Evolutionary conservation across 495 filamentous ascomycete species (phyloP).

Genomic region (Clohesyomyces aquaticus): DNA sequence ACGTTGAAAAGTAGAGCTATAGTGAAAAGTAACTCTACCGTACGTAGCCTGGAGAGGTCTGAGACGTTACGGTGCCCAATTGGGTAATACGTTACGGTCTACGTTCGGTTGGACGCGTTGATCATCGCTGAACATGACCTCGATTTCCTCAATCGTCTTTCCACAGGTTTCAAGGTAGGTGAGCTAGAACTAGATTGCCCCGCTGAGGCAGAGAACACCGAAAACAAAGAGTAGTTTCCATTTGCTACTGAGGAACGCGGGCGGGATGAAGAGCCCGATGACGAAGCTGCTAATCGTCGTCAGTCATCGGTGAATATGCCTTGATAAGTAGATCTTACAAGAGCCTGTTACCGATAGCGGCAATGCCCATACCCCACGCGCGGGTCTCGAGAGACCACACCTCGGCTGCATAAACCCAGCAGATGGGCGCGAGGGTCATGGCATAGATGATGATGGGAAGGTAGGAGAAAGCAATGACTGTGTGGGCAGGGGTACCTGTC

Average conservation of each 20-base stretch:
- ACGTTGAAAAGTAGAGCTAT: too few species aligned
- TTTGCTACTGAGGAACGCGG: constrained; percentile 70
- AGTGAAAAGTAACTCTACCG: too few species aligned
- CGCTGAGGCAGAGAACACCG: constrained; percentile 67
- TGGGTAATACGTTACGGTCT: too few species aligned
- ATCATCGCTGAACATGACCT: constrained; percentile 62
- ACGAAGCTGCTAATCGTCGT: constrained; percentile 60
- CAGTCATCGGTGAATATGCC: not conserved
- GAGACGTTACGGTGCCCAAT: too few species aligned
- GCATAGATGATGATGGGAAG: constrained; percentile 78
- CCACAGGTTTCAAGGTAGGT: constrained; percentile 72
- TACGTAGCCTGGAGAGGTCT: too few species aligned
- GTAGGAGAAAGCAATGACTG: constrained; percentile 77
- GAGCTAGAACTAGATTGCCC: constrained; percentile 66
- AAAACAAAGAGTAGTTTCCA: constrained; percentile 79
- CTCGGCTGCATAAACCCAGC: constrained; percentile 75
- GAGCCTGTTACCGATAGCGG: constrained; percentile 72
- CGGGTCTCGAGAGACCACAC: constrained; percentile 76
- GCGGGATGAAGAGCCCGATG: constrained; percentile 70
- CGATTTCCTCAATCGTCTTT: constrained; percentile 73
- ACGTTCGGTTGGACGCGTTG: too few species aligned
- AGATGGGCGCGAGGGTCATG: constrained; percentile 69
- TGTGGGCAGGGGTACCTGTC: constrained; percentile 63
- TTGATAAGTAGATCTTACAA: constrained; percentile 46
- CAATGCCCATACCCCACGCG: constrained; percentile 70